phyloP scores from a whole-genome alignment of 1,139 yeast species.

The Taphrina betulina region DNA sequence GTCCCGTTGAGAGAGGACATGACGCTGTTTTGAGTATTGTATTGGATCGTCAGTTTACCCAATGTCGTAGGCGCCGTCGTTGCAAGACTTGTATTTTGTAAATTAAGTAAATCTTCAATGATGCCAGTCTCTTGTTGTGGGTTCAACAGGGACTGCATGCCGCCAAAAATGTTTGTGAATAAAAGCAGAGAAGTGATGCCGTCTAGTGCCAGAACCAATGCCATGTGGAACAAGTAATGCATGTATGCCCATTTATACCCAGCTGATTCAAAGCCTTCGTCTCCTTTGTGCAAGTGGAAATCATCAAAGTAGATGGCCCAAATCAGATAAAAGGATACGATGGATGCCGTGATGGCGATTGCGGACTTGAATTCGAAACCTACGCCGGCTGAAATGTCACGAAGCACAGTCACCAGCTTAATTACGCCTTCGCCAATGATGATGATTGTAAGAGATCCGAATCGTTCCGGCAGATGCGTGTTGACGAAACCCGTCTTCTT shows the following conservation, averaged over 20 bases:
- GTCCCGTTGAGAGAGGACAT: slow-evolving; percentile 6
- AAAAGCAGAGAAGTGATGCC: slow-evolving; percentile 29
- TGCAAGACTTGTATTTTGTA: neutral
- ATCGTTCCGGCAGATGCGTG: slow-evolving; percentile 25
- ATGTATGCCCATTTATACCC: slow-evolving; percentile 25
- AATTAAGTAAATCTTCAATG: slow-evolving; percentile 4
- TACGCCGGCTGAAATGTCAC: slow-evolving; percentile 26
- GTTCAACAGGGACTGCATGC: slow-evolving; percentile 21
- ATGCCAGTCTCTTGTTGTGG: slow-evolving; percentile 5
- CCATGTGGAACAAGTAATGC: slow-evolving; percentile 23
- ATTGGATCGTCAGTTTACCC: slow-evolving; percentile 16
- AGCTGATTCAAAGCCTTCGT: neutral
- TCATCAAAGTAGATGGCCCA: slow-evolving; percentile 29
- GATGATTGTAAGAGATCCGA: slow-evolving; percentile 28
- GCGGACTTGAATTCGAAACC: slow-evolving; percentile 11
- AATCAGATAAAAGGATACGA: slow-evolving; percentile 17
- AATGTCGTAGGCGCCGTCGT: slow-evolving; percentile 10
- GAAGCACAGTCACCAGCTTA: slow-evolving; percentile 21
- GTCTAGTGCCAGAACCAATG: slow-evolving; percentile 23
- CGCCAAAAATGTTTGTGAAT: slow-evolving; percentile 25
- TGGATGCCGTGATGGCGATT: slow-evolving; percentile 15
- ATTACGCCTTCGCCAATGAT: slow-evolving; percentile 30
- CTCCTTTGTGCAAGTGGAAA: slow-evolving; percentile 20
- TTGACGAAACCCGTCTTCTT: slow-evolving; percentile 17
- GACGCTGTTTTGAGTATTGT: slow-evolving; percentile 3